These are phyloP conservation scores for Silene vulgaris DNA, from an alignment of 179 eudicot genomes.

Conservation along the genomic window DNA sequence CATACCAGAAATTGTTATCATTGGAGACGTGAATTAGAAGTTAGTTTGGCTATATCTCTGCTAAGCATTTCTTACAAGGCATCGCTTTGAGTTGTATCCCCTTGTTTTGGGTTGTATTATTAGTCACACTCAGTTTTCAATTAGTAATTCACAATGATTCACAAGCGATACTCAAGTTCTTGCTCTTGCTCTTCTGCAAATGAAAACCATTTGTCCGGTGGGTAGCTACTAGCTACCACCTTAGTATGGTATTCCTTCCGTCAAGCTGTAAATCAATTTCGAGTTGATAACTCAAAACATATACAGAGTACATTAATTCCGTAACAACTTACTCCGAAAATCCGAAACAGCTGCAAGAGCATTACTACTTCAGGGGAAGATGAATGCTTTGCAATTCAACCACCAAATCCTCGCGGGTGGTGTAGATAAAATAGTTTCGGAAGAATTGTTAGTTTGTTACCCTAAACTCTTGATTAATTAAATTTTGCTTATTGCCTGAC, in stretches of 20 bases:
- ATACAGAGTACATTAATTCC: too few relatives aligned
- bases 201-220: not conserved
- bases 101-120: constrained; percentile 14
- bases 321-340: too few relatives aligned
- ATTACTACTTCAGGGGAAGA: too few relatives aligned
- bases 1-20: not conserved
- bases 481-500: too few relatives aligned
- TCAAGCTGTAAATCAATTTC: not conserved
- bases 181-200: not conserved
- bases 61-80: not conserved
- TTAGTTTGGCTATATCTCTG: not conserved
- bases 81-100: not conserved
- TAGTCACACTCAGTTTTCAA: not conserved
- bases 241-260: not conserved
- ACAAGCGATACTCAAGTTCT: not conserved
- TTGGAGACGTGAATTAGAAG: not conserved
- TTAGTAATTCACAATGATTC: not conserved
- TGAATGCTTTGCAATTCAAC: too few relatives aligned
- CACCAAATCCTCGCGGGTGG: not conserved
- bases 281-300: too few relatives aligned
- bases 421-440: too few relatives aligned
- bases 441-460: too few relatives aligned
- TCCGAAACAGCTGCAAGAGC: not conserved
- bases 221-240: not conserved
- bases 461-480: too few relatives aligned